A percentile compares a stretch with the other conserved stretches of the same genome.
These are phyloP conservation scores for Aspergillus ochraceoroseus DNA, from an alignment of 2,329 filamentous ascomycete species.

Conservation along the genomic window DNA sequence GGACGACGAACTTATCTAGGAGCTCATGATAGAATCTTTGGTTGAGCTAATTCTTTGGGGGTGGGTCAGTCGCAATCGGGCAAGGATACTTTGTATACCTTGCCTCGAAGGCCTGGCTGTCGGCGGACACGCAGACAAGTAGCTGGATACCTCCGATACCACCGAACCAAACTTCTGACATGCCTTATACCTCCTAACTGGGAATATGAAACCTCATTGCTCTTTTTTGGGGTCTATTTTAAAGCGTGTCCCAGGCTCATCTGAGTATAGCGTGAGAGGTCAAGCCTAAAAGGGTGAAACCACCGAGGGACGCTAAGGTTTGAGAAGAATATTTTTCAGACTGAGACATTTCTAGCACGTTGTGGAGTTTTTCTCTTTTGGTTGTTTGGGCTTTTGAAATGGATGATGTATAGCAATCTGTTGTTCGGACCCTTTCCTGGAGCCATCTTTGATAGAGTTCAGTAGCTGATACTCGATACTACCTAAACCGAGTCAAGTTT, in stretches of 20 bases:
- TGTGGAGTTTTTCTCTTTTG: not conserved
- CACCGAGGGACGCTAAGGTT: slow-evolving; percentile 20
- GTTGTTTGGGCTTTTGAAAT: slow-evolving; percentile 9
- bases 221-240: slow-evolving; percentile 9
- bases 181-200: slow-evolving; percentile 12
- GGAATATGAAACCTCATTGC: slow-evolving; percentile 17
- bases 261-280: slow-evolving; percentile 7
- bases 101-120: no score
- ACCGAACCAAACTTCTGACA: no score
- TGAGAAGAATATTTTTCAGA: slow-evolving; percentile 15
- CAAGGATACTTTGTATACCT: no score
- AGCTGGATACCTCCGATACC: no score
- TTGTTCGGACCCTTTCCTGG: not conserved
- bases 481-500: slow-evolving; percentile 1
- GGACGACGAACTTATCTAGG: not conserved
- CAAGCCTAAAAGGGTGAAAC: slow-evolving; percentile 21
- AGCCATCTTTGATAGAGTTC: slow-evolving; percentile 4
- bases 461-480: not conserved
- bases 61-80: no score
- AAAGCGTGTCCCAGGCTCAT: slow-evolving; percentile 17
- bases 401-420: not conserved
- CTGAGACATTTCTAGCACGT: no score
- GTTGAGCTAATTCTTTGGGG: slow-evolving; percentile 1
- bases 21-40: not conserved
- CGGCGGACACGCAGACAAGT: no score